Evolutionary conservation across 2,329 filamentous ascomycete genomes (phyloP), one percentile per base, ranked within the genome.

Genomic region (Aspergillus ustus): DNA sequence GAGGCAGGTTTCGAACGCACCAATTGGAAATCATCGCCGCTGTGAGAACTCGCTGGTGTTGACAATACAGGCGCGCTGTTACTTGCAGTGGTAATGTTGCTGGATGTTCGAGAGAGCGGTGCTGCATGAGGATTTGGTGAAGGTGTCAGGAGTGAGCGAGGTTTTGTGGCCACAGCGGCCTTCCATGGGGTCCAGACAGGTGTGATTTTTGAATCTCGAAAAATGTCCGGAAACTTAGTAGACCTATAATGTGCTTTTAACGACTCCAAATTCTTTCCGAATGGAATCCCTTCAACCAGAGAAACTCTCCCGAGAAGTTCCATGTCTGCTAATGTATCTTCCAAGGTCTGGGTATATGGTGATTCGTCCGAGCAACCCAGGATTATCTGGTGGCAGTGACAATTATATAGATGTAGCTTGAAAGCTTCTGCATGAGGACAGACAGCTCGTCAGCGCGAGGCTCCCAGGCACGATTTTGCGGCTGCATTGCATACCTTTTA

Each of bases 351-450:
- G 25, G 81, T 81, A 70, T 86, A 88, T 22, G 82, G 80, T 59
- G 81, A 82, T 72, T 85, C 83, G 61, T 85, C 82, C 15, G 83
- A 84, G 71, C 85, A 87, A 8, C 85, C 87, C 40, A 89, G 78
- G 52, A 88, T 77, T 56, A 89, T 82, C 59, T 87, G 85, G 57
- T 84, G 85, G 69, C 86, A 89, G 66, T 87, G 85, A 64, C 81
- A 83, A 67, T 87, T 83, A 72, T 83, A 78, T 54, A 86, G 75
- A 71, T 83, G 81, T 52, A 85, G 72, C 66, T 84, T 83, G 73
- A 88, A 83, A 28, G 77, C 77, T 65, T 85, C 85, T 86, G 64
- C 25, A 57, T 44, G 40, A 56, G 31, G 19, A 49, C 25, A n/a
- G 22, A 58, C 50, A 59, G 52, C 50, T 22, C 7, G 65, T 76